Evolutionary conservation across 306 rosid genomes (phyloP), one percentile per base, ranked within the genome.

Genomic region (Castanospermum australe): DNA sequence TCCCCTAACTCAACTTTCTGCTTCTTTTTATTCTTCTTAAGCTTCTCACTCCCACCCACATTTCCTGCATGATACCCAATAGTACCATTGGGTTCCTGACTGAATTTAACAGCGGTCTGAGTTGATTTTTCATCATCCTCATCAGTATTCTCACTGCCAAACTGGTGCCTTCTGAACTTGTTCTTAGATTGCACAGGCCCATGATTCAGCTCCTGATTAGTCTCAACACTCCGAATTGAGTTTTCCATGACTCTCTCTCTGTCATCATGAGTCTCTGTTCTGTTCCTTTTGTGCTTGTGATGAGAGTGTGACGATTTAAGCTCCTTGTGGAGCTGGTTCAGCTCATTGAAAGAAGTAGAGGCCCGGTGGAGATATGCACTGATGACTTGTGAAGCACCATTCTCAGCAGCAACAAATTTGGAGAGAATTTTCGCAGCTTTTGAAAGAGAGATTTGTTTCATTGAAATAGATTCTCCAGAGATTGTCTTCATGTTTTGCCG

Each of bases 11-110:
- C 76, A 36, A 65, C 54, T 44, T 65, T 80, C 1, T 4, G 65
- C 52, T 68, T 28, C 82, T 33, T 61, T 44, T 67, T 85, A 39
- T 71, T 65, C 81, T 79, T 82, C 82, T 55, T 82, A 38, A 35
- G 77, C 61, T 38, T 81, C 76, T 78, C 77, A 55, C 14, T 51
- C 5, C 24, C 50, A 79, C 50, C 55, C 33, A 44, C 59, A 45
- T 41, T 81, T 20, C 33, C 84, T 0, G 13, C 28, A 28, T n/a
- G 38, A 67, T 57, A 15, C 25, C 17, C 71, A 55, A 80, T 6
- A n/a, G 73, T 52, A 77, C 67, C 77, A 71, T 65, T 44, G 24
- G 42, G 5, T 75, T 79, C 76, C 50, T 13, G 73, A 51, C 48
- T 52, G 7, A 32, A 69, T 7, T 50, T n/a, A 51, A 20, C 24